A percentile compares a stretch with the other conserved stretches of the same genome.
Conservation (phyloP, 2,329 filamentous ascomycete species). For the Aspergillus aculeatinus region DNA sequence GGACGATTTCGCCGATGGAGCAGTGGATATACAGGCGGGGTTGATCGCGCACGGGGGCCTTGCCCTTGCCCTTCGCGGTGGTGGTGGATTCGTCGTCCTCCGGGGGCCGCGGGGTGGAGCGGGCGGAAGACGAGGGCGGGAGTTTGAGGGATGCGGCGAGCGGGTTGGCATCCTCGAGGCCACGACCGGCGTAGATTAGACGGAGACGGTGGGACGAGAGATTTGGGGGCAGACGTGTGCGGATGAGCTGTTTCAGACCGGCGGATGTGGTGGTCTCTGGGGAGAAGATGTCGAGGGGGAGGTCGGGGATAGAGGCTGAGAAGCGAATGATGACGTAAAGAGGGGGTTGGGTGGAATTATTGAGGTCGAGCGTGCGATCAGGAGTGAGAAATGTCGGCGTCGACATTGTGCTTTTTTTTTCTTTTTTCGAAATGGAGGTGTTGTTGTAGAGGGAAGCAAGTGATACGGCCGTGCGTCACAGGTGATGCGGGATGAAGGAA, state of each 20-base stretch:
- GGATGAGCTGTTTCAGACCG: constrained; percentile 78
- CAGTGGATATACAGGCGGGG: constrained; percentile 85
- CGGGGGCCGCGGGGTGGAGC: constrained; percentile 20
- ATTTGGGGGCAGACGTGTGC: constrained; percentile 63
- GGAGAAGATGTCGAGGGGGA: constrained; percentile 70
- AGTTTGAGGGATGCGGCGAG: constrained; percentile 68
- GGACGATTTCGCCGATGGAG: constrained; percentile 74
- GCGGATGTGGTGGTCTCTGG: constrained; percentile 71
- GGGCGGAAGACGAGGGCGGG: constrained; percentile 50
- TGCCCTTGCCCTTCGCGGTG: constrained; percentile 59
- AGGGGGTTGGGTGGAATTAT: constrained; percentile 14
- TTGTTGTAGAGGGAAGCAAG: neutral
- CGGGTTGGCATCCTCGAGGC: constrained; percentile 71
- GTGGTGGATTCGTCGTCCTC: constrained; percentile 14
- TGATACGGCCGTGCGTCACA: neutral
- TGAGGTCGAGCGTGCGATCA: constrained; percentile 6
- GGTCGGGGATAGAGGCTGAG: constrained; percentile 78
- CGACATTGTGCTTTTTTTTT: constrained; percentile 16
- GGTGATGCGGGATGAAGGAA: neutral
- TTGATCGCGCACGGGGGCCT: constrained; percentile 56
- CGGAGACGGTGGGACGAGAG: constrained; percentile 71
- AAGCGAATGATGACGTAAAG: constrained; percentile 87
- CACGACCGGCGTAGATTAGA: constrained; percentile 85
- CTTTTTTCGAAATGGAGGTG: neutral
- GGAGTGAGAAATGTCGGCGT: constrained; percentile 18